These are phyloP conservation scores for Xylaria longipes DNA, from an alignment of 495 filamentous ascomycete genomes.

Conservation along the genomic window DNA sequence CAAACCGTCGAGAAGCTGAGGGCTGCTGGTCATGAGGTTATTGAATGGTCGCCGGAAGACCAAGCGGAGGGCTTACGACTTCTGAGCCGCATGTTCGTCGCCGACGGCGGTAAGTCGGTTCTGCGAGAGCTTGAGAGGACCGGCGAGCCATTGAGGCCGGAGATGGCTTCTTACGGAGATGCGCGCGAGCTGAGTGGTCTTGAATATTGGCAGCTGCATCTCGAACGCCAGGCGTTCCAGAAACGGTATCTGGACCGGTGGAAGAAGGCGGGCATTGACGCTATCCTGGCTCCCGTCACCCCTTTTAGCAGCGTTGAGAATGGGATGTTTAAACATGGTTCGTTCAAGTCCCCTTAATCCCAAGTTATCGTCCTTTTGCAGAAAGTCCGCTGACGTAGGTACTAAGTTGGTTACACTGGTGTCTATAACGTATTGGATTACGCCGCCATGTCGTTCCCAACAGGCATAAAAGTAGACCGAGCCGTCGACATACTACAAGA, in stretches of 20 bases:
- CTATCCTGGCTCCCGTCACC: slow-evolving; percentile 72
- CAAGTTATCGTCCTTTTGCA: neutral
- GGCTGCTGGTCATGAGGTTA: slow-evolving; percentile 73
- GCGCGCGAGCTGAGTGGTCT: slow-evolving; percentile 69
- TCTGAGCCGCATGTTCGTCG: slow-evolving; percentile 75
- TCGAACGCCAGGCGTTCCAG: slow-evolving; percentile 72
- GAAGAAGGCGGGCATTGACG: slow-evolving; percentile 70
- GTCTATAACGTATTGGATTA: slow-evolving; percentile 65
- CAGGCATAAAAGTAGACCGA: slow-evolving; percentile 74
- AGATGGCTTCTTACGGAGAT: slow-evolving; percentile 59
- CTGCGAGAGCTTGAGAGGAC: slow-evolving; percentile 72
- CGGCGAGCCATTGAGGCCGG: slow-evolving; percentile 77
- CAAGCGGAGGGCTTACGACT: slow-evolving; percentile 72
- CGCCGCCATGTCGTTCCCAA: slow-evolving; percentile 48
- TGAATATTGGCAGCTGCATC: slow-evolving; percentile 77
- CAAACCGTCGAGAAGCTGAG: slow-evolving; percentile 65
- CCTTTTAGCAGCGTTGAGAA: slow-evolving; percentile 73
- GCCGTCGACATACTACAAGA: slow-evolving; percentile 62
- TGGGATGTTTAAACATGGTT: slow-evolving; percentile 79
- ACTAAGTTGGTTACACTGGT: slow-evolving; percentile 74
- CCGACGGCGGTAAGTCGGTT: slow-evolving; percentile 81
- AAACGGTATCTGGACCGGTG: slow-evolving; percentile 79
- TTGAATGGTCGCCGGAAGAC: slow-evolving; percentile 64
- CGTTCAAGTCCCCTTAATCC: slow-evolving; percentile 26
- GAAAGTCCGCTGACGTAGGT: neutral